Conservation (phyloP, 768 basidiomycete species). For the Flagelloscypha sp. region DNA sequence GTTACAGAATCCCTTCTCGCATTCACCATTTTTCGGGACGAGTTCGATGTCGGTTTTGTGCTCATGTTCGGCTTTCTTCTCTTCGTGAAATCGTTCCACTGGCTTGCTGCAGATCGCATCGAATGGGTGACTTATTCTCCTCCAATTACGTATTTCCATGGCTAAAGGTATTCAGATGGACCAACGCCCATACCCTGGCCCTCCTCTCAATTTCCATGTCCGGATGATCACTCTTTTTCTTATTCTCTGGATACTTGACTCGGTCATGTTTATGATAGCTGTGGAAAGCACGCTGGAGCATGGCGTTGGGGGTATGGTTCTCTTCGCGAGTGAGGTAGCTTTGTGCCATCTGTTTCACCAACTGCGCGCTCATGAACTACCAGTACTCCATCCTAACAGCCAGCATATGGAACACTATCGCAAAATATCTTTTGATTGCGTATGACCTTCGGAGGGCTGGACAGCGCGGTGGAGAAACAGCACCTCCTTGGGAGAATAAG, state of each 20-base stretch:
- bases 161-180: slow-evolving; percentile 67
- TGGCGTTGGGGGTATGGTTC: slow-evolving; percentile 84
- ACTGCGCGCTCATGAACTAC: slow-evolving; percentile 9
- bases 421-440: slow-evolving; percentile 76
- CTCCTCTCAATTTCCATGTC: slow-evolving; percentile 75
- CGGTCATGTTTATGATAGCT: slow-evolving; percentile 71
- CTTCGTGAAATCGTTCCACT: slow-evolving; percentile 96
- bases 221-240: slow-evolving; percentile 69
- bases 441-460: slow-evolving; percentile 78
- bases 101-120: slow-evolving; percentile 90
- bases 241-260: slow-evolving; percentile 68
- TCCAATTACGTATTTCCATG: slow-evolving; percentile 5
- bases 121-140: slow-evolving; percentile 67
- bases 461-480: slow-evolving; percentile 70
- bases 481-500: slow-evolving; percentile 95
- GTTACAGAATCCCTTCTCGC: slow-evolving; percentile 94
- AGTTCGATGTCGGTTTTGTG: slow-evolving; percentile 87
- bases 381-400: slow-evolving; percentile 89
- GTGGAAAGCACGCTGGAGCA: slow-evolving; percentile 71
- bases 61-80: slow-evolving; percentile 92
- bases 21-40: slow-evolving; percentile 94
- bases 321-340: slow-evolving; percentile 89
- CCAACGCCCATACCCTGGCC: slow-evolving; percentile 83
- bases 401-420: slow-evolving; percentile 64
- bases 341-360: slow-evolving; percentile 2